Percentiles rank a stretch among this genome's conserved stretches.
Evolutionary conservation across 768 basidiomycete genomes (phyloP).

Genomic region (Leccinum subgranulosum): DNA sequence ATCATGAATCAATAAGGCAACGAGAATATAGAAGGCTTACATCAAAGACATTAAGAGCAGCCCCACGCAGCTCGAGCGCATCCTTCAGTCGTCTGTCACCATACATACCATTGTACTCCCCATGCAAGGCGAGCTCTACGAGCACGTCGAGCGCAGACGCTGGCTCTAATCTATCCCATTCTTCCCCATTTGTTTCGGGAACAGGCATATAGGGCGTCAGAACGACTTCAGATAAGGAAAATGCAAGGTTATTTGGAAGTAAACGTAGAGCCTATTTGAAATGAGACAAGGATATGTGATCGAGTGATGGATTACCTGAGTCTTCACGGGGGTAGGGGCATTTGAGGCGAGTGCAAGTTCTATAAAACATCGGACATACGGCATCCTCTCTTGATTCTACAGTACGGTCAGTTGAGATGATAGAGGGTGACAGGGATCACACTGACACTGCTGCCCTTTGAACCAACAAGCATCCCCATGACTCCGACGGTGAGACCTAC

Average conservation of each 20-base stretch:
- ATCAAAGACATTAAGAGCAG: slow-evolving; percentile 82
- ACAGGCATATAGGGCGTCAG: slow-evolving; percentile 74
- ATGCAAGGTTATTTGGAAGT: slow-evolving; percentile 52
- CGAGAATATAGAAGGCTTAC: slow-evolving; percentile 38
- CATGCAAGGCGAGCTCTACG: slow-evolving; percentile 79
- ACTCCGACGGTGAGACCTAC: slow-evolving; percentile 76
- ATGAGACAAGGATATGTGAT: slow-evolving; percentile 26
- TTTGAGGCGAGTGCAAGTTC: slow-evolving; percentile 94
- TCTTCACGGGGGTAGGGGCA: slow-evolving; percentile 83
- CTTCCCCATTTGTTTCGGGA: slow-evolving; percentile 83
- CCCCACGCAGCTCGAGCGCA: slow-evolving; percentile 69
- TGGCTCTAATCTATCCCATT: slow-evolving; percentile 85
- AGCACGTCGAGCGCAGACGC: slow-evolving; percentile 80
- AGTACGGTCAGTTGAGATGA: slow-evolving; percentile 1
- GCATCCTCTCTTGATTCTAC: slow-evolving; percentile 54
- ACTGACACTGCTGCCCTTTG: slow-evolving; percentile 63
- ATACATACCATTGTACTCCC: slow-evolving; percentile 77
- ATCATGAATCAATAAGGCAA: background rate
- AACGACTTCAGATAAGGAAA: slow-evolving; percentile 63
- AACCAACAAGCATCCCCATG: slow-evolving; percentile 80
- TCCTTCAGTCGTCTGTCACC: slow-evolving; percentile 59
- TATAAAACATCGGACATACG: slow-evolving; percentile 73
- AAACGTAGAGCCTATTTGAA: slow-evolving; percentile 50
- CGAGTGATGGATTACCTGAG: slow-evolving; percentile 52
- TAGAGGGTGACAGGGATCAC: background rate